phyloP scores from a whole-genome alignment of 163 green algal genomes.

The Picocystis sp. region DNA sequence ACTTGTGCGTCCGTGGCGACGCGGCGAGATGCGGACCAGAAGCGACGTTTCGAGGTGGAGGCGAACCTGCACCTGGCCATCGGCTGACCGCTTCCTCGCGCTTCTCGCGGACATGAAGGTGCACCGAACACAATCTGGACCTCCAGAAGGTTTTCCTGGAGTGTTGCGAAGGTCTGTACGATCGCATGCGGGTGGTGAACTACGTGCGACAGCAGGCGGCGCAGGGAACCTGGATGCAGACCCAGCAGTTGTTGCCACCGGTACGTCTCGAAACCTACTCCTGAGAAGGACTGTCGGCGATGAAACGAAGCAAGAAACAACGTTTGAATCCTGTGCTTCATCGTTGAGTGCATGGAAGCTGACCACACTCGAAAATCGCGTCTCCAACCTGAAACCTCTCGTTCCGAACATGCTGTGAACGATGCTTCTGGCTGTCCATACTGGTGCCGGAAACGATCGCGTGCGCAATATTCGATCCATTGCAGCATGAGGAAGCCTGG shows the following conservation, averaged over 20 bases:
- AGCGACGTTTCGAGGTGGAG: no score
- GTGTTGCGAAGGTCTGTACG: constrained; percentile 1
- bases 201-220: neutral
- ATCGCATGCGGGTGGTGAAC: constrained; percentile 2
- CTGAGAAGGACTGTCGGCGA: neutral
- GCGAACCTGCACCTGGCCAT: no score
- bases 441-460: neutral
- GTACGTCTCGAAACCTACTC: neutral
- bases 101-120: no score
- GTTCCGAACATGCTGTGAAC: no score
- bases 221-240: neutral
- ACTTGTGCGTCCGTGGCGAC: no score
- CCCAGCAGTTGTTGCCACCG: neutral
- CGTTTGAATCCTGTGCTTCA: no score
- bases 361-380: neutral
- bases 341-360: no score
- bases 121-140: neutral
- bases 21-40: no score
- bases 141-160: neutral
- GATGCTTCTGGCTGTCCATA: neutral
- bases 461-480: neutral
- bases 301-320: neutral
- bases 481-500: neutral
- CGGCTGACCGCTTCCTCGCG: no score
- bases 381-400: neutral